Evolutionary conservation across 371 early-diverging fungal species (phyloP).

Genomic region (Mycotypha africana): DNA sequence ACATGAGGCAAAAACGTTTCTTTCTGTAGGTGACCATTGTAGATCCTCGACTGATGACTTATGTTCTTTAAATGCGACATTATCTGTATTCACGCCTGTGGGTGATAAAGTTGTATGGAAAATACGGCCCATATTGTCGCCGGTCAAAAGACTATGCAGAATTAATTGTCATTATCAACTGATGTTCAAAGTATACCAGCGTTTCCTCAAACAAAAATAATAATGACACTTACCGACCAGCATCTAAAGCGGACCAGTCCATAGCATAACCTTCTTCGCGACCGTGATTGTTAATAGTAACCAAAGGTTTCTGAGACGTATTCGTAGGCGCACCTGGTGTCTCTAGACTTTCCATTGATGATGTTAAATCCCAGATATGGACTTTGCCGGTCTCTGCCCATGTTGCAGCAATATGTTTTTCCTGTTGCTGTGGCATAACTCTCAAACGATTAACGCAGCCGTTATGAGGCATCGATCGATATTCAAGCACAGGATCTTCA

Average conservation of each 20-base stretch:
- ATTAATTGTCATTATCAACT: too few relatives aligned
- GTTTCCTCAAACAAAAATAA: too few relatives aligned
- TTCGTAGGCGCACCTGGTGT: conserved; percentile 68
- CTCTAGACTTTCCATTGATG: conserved; percentile 71
- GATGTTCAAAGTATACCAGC: too few relatives aligned
- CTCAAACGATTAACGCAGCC: conserved; percentile 94
- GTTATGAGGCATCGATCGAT: conserved; percentile 71
- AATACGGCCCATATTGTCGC: conserved; percentile 78
- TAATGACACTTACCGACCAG: conserved; percentile 47
- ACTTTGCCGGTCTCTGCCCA: conserved; percentile 96
- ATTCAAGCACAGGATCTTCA: conserved; percentile 91
- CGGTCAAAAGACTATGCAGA: conserved; percentile 71
- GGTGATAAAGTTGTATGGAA: conserved; percentile 68
- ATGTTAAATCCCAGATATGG: conserved; percentile 81
- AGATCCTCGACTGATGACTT: conserved; percentile 89
- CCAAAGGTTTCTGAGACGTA: conserved; percentile 63
- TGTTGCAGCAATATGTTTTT: conserved; percentile 73
- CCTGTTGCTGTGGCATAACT: conserved; percentile 59
- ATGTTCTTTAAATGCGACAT: conserved; percentile 78
- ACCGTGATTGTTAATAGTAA: conserved; percentile 76
- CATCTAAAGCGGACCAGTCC: conserved; percentile 81
- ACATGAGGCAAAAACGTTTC: conserved; percentile 88
- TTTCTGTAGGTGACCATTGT: conserved; percentile 93
- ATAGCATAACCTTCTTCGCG: conserved; percentile 89
- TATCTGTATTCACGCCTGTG: conserved; percentile 62